A percentile compares a stretch with the other conserved stretches of the same genome.
These are phyloP conservation scores for Nakazawaea populi DNA, from an alignment of 805 yeast species.

Conservation along the genomic window DNA sequence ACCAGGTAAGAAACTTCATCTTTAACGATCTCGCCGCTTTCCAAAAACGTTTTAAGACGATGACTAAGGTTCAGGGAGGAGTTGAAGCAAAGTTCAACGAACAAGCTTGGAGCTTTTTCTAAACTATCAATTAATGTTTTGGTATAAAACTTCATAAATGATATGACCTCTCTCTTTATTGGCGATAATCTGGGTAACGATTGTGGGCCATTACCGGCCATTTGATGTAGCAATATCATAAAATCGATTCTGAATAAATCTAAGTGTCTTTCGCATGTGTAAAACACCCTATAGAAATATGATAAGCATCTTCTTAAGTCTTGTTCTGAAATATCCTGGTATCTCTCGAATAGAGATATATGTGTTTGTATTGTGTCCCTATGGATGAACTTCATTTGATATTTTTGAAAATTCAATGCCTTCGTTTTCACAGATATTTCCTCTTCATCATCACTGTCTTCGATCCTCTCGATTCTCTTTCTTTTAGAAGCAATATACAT, in stretches of 20 bases:
- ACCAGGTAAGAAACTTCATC: slow-evolving; percentile 13
- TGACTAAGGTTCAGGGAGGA: slow-evolving; percentile 25
- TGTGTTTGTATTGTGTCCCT: slow-evolving; percentile 62
- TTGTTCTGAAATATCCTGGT: slow-evolving; percentile 51
- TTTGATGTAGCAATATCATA: slow-evolving; percentile 48
- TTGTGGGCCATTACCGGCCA: slow-evolving; percentile 41
- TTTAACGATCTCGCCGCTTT: slow-evolving; percentile 48
- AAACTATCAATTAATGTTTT: slow-evolving; percentile 44
- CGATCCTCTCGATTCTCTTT: neutral
- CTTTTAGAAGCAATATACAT: slow-evolving; percentile 6
- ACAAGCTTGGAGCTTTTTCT: slow-evolving; percentile 46
- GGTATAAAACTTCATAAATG: slow-evolving; percentile 63
- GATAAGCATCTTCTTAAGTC: slow-evolving; percentile 60
- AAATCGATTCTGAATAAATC: slow-evolving; percentile 68
- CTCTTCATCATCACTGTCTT: slow-evolving; percentile 19
- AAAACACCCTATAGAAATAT: slow-evolving; percentile 67
- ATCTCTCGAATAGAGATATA: slow-evolving; percentile 54
- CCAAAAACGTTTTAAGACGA: slow-evolving; percentile 42
- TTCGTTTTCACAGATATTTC: slow-evolving; percentile 31
- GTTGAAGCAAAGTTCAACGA: slow-evolving; percentile 58
- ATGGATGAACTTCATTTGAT: slow-evolving; percentile 42
- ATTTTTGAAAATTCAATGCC: slow-evolving; percentile 37
- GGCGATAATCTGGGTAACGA: slow-evolving; percentile 40
- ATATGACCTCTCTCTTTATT: slow-evolving; percentile 54
- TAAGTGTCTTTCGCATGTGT: slow-evolving; percentile 52